Evolutionary conservation across 1,284 basidiomycete species (phyloP), one percentile per base, ranked within the genome.

Genomic region (Trametes hirsuta): DNA sequence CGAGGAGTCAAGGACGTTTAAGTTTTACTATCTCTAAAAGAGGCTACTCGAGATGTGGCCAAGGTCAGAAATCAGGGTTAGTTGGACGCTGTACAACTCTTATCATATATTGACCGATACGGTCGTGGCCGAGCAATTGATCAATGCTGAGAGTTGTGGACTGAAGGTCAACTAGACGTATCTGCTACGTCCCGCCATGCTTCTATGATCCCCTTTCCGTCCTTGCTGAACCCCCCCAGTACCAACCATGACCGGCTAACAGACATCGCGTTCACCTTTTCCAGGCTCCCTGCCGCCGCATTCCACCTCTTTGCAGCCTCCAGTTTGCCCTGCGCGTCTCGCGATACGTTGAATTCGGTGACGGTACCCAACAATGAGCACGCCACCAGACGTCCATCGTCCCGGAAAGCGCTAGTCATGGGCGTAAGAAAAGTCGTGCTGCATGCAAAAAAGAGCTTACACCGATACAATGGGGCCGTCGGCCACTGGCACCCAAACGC

Each of bases 381-480:
- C 21, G 80, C 72, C 12, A 84, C 68, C 47, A 91, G 66, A 34
- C 71, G 75, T 21, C 76, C 75, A 1, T 79, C 63, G 14, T 74
- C 76, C 14, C 77, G 70, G 66, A 90, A 89, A 37, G 76, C 71
- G 66, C 88, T 90, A 55, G 5, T 45, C 41, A 60, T 47, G 41
- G 42, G 55, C 59, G 42, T n/a, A 21, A 65, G 36, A 21, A n/a
- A 45, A 55, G 44, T 57, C 36, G 44, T 54, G 47, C 6, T 50
- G 14, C 3, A 8, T 46, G 10, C 40, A 34, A 21, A 4, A 34
- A 14, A 8, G 35, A 40, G 73, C 85, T 58, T 68, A 91, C 90
- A 87, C 64, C 11, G 82, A 83, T 54, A 90, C 87, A 24, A 93
- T 75, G 18, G 90, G 88, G 2, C 90, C 90, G 60, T 89, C 83